Evolutionary conservation across 305 asterid genomes (phyloP).

Genomic region (Solanum hybrid): DNA sequence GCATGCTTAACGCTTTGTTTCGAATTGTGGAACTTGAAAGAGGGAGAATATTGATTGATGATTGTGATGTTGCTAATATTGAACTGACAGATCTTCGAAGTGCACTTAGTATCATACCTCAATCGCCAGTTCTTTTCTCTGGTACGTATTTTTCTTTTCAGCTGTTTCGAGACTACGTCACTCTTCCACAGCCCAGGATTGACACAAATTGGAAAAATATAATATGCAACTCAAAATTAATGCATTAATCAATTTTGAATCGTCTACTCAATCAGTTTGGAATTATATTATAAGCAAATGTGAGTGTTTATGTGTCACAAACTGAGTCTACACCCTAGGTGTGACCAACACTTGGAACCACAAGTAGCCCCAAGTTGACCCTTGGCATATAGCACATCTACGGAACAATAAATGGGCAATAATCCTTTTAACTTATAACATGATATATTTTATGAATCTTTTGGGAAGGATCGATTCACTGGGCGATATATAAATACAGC

Average conservation of each 20-base stretch:
- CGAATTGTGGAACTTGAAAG: slow-evolving; percentile 79
- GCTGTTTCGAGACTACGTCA: background rate
- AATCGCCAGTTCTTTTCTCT: slow-evolving; percentile 88
- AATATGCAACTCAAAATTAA: background rate
- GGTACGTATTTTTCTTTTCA: slow-evolving; percentile 22
- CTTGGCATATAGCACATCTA: background rate
- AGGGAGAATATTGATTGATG: slow-evolving; percentile 68
- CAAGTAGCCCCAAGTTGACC: background rate
- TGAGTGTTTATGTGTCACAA: background rate
- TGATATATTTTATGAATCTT: background rate
- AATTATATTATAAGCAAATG: background rate
- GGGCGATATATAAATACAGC: no score
- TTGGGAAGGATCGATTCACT: no score
- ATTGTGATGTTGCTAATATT: slow-evolving; percentile 50
- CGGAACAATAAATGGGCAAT: background rate
- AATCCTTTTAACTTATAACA: background rate
- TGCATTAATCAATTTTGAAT: background rate
- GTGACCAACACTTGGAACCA: background rate
- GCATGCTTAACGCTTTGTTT: slow-evolving; percentile 81
- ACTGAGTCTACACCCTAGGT: background rate
- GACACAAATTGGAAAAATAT: background rate
- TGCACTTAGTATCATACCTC: slow-evolving; percentile 87
- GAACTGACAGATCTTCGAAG: slow-evolving; percentile 68
- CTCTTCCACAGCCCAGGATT: background rate
- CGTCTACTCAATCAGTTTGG: background rate